Conservation (phyloP, 371 early-diverging fungal genomes). For the Rhizopus microsporus region DNA sequence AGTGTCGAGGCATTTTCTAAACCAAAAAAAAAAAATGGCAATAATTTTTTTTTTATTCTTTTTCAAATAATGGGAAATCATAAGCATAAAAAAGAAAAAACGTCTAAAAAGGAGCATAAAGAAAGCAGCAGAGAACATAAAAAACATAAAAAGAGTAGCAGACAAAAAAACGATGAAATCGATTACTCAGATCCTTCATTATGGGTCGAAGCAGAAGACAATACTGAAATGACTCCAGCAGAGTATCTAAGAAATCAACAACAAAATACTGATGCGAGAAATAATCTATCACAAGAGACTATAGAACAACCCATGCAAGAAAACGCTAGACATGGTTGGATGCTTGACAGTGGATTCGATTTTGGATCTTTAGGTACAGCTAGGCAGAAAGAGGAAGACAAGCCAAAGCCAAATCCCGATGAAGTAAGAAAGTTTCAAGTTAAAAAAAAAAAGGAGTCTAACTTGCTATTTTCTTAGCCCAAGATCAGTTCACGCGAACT, state of each 20-base stretch:
- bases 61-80: slow-evolving; percentile 41
- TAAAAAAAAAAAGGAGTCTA: background rate
- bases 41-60: slow-evolving; percentile 12
- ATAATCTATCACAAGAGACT: background rate
- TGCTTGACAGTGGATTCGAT: slow-evolving; percentile 47
- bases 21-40: slow-evolving; percentile 1
- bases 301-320: slow-evolving; percentile 11
- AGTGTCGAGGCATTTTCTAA: slow-evolving; percentile 81
- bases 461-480: slow-evolving; percentile 26
- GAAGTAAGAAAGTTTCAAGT: slow-evolving; percentile 18
- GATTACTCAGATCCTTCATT: slow-evolving; percentile 52
- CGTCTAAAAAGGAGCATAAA: slow-evolving; percentile 31
- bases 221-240: slow-evolving; percentile 15
- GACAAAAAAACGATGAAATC: slow-evolving; percentile 30
- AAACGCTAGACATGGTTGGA: slow-evolving; percentile 46
- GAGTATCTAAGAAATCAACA: slow-evolving; percentile 21
- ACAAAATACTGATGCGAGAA: slow-evolving; percentile 9
- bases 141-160: slow-evolving; percentile 36
- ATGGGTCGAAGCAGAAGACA: slow-evolving; percentile 37
- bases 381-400: slow-evolving; percentile 27
- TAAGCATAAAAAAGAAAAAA: slow-evolving; percentile 38
- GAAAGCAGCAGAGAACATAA: slow-evolving; percentile 26
- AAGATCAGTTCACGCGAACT: slow-evolving; percentile 56
- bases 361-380: slow-evolving; percentile 43
- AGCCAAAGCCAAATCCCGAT: slow-evolving; percentile 44